phyloP scores from a whole-genome alignment of 345 rosid genomes.

The Aegle marmelos region DNA sequence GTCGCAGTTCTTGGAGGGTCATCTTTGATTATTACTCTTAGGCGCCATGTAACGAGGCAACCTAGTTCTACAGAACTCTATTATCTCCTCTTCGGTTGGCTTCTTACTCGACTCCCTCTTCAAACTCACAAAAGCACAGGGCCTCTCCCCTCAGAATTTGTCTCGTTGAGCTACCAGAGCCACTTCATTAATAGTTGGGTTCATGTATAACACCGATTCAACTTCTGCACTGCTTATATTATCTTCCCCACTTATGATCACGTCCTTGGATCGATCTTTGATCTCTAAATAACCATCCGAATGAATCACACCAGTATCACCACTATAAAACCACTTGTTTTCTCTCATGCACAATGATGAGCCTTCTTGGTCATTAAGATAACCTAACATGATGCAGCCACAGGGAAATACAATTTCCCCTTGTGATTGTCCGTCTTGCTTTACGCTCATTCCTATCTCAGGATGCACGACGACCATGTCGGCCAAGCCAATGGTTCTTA shows the following conservation, averaged over 20 bases:
- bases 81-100: constrained; percentile 8
- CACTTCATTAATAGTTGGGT: constrained; percentile 25
- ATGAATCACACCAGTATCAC: constrained; percentile 35
- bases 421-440: constrained; percentile 23
- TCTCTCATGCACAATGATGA: constrained; percentile 13
- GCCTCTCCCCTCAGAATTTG: constrained; percentile 27
- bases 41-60: constrained; percentile 32
- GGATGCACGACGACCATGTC: constrained; percentile 25
- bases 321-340: constrained; percentile 25
- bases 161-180: constrained; percentile 34
- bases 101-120: not conserved
- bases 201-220: constrained; percentile 29
- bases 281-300: constrained; percentile 31
- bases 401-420: constrained; percentile 32
- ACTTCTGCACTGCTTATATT: constrained; percentile 29
- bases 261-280: constrained; percentile 34
- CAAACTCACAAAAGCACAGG: constrained; percentile 29
- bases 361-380: constrained; percentile 25
- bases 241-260: constrained; percentile 34
- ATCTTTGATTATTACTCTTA: constrained; percentile 21
- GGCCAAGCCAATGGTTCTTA: constrained; percentile 21
- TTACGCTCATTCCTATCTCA: constrained; percentile 17
- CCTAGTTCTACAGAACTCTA: constrained; percentile 17
- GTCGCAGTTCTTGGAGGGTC: constrained; percentile 33
- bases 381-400: constrained; percentile 30